Conservation (phyloP, 2,329 filamentous ascomycete genomes). For the Botrytis cinerea region DNA sequence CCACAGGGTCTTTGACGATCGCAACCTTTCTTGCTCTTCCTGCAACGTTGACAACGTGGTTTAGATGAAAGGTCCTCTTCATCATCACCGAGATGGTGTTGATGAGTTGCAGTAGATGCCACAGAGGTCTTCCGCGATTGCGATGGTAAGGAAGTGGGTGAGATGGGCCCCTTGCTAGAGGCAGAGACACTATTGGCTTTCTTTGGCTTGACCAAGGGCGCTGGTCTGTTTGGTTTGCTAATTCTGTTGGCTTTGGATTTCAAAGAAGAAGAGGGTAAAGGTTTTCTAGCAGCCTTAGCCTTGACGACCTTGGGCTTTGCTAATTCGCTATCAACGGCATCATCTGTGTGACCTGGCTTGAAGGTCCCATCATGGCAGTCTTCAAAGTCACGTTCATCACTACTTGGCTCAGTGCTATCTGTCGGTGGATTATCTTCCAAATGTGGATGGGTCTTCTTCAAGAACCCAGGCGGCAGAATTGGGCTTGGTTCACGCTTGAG, state of each 20-base stretch:
- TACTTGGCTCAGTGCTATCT: conserved; percentile 61
- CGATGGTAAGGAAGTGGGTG: conserved; percentile 66
- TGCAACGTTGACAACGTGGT: conserved; percentile 94
- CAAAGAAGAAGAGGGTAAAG: conserved; percentile 43
- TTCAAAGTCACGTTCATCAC: conserved; percentile 59
- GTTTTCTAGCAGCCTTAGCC: conserved; percentile 48
- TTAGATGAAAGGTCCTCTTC: conserved; percentile 94
- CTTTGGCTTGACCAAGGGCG: conserved; percentile 50
- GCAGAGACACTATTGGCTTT: conserved; percentile 44
- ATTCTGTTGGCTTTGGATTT: conserved; percentile 52
- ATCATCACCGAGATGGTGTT: conserved; percentile 63
- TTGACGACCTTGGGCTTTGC: conserved; percentile 45
- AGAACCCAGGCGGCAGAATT: conserved; percentile 49
- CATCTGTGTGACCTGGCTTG: conserved; percentile 36
- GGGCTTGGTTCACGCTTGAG: conserved; percentile 58
- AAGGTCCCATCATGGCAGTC: conserved; percentile 45
- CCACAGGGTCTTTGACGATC: conserved; percentile 95
- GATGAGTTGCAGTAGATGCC: conserved; percentile 65
- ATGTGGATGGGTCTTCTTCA: conserved; percentile 50
- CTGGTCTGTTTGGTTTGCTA: conserved; percentile 46
- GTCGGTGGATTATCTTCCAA: conserved; percentile 56
- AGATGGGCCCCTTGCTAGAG: conserved; percentile 52
- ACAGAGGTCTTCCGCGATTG: conserved; percentile 74
- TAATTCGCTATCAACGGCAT: conserved; percentile 32
- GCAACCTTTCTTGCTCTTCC: conserved; percentile 99